phyloP scores from a whole-genome alignment of 2,329 filamentous ascomycete species.

The Pseudogymnoascus sp. region DNA sequence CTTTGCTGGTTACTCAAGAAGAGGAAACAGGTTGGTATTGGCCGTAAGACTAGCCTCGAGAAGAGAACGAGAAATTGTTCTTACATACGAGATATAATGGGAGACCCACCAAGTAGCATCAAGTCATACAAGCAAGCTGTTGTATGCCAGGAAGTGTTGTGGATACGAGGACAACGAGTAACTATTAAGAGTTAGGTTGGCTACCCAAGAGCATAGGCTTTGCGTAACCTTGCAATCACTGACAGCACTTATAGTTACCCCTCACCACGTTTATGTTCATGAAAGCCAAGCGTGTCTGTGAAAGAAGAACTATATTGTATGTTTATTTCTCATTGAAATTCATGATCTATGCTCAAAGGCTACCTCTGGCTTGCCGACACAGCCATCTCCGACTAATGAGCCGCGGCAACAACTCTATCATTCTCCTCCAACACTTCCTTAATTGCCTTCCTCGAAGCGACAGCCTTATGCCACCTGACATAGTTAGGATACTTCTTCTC shows the following conservation, averaged over 20 bases:
- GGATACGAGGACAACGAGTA: not conserved
- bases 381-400: not conserved
- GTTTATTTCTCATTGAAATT: not conserved
- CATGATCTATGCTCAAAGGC: not conserved
- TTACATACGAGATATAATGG: not conserved
- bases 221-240: not conserved
- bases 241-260: not conserved
- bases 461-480: slow-evolving; percentile 13
- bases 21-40: not conserved
- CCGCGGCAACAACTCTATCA: slow-evolving; percentile 1
- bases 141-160: not conserved
- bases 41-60: not conserved
- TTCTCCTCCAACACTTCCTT: slow-evolving; percentile 19
- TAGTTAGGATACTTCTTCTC: slow-evolving; percentile 17
- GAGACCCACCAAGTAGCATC: not conserved
- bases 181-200: not conserved
- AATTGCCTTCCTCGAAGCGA: slow-evolving; percentile 17
- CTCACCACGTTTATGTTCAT: not conserved
- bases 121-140: not conserved
- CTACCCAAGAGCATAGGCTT: not conserved
- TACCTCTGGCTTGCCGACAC: not conserved
- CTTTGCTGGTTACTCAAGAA: not conserved
- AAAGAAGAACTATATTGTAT: not conserved
- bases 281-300: not conserved
- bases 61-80: not conserved